Evolutionary conservation across 768 basidiomycete genomes (phyloP), one percentile per base, ranked within the genome.

Genomic region (Boletellus sp.): DNA sequence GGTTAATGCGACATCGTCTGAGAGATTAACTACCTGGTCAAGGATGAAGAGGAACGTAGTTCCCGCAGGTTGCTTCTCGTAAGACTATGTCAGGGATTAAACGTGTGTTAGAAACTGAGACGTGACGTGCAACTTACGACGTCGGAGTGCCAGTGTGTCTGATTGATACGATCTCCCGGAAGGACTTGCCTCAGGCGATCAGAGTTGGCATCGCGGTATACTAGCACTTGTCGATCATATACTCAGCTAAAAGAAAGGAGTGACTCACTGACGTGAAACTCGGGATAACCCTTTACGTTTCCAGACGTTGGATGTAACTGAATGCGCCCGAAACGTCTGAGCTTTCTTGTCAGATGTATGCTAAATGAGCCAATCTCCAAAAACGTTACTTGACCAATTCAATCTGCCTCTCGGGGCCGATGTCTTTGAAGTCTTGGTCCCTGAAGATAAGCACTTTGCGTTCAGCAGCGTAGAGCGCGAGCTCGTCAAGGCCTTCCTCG

Each of bases 351-450:
- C 19, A 45, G 20, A 31, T 6, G 16, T 19, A 24, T 17, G 28
- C 24, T 3, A 23, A 35, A 17, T 23, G 28, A 28, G 9, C 28
- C 28, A 39, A 31, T 10, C 13, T 12, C 8, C 47, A 43, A 10
- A 20, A 20, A 34, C 2, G 41, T 16, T 42, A 74, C 76, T 64
- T 71, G 8, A 76, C 75, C 32, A 80, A 73, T 57, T 76, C 79
- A 51, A 80, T 75, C 53, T 80, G 80, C 47, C 70, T 62, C 36
- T 81, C 78, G 8, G 77, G 70, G 1, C 68, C 66, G n/a, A 81
- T 52, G 52, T 80, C 79, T 65, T 80, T 81, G 68, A 83, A 81
- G 62, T 83, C 77, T 54, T 83, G 81, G 63, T 82, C 74, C 17
- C 80, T 74, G 72, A 81, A 80, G 6, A 80, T 42, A 10, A 83